Evolutionary conservation across 495 filamentous ascomycete genomes (phyloP), one percentile per base, ranked within the genome.

Genomic region (Xylaria palmicola): DNA sequence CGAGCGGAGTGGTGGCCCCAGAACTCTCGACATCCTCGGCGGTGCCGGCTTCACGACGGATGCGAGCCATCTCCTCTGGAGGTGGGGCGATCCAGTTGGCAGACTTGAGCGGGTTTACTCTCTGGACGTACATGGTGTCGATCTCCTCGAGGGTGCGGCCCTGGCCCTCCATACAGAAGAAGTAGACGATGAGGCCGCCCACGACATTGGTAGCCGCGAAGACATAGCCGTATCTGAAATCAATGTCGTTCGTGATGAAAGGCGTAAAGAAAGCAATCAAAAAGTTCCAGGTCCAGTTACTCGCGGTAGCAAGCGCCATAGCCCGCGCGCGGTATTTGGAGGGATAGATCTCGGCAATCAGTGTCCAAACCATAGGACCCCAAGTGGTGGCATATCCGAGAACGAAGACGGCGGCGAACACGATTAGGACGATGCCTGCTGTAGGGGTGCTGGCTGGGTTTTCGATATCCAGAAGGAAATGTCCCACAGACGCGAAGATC

Each of bases 271-370:
- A 91, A 10, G 86, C 85, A 66, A 94, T 86, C 64, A 93, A 72
- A 79, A 93, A 92, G 72, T 91, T 92, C 81, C 86, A 90, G 55
- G 84, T 80, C 90, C 90, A 94, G 79, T 93, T 93, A 58, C 81
- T 78, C 10, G 88, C 85, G 3, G 90, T 92, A 10, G 88, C 85
- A 6, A 92, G 67, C 30, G 86, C 87, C 71, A 90, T 89, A 65
- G 82, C 83, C 62, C 83, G 82, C 4, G 88, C 88, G 62, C 89
- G 55, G 86, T 69, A 89, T 89, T 45, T 86, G 45, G 84, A 77
- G 7, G 90, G 90, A 70, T 89, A 93, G 63, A 90, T 82, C 74
- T 94, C 90, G 66, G 84, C 85, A 54, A 86, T 85, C 63, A 90
- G 81, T 17, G 85, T 83, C 90, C 90, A 93, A 57, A 88, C 79